phyloP scores from a whole-genome alignment of 2,329 filamentous ascomycete genomes.

The Hypoxylon sp. region DNA sequence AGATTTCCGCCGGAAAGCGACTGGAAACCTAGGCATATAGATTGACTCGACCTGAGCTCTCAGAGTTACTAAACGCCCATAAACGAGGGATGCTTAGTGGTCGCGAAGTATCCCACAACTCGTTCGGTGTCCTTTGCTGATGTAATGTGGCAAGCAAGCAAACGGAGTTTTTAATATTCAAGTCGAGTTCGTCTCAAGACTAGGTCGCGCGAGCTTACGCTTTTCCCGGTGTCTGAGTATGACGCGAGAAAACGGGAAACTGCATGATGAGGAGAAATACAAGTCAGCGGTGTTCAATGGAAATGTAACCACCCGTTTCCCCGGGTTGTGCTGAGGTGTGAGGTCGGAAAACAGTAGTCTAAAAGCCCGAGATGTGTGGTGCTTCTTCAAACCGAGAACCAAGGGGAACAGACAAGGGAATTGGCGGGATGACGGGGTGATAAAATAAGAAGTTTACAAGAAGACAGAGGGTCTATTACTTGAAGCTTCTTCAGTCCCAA shows the following conservation, averaged over 20 bases:
- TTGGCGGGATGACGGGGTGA: constrained; percentile 13
- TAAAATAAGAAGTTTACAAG: constrained; percentile 22
- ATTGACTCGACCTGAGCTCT: constrained; percentile 46
- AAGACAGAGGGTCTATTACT: constrained; percentile 18
- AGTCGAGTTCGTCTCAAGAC: too few species aligned
- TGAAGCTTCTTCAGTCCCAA: constrained; percentile 12
- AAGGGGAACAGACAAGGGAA: constrained; percentile 2
- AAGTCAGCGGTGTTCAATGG: constrained; percentile 51
- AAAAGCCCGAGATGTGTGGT: constrained; percentile 33
- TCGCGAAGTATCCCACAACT: constrained; percentile 24
- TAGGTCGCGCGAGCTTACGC: constrained; percentile 25
- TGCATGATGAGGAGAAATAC: constrained; percentile 52
- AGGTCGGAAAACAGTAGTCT: constrained; percentile 35
- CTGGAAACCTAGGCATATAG: constrained; percentile 73
- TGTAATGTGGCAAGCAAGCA: constrained; percentile 25
- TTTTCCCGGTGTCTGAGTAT: constrained; percentile 38
- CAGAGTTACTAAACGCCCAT: constrained; percentile 45
- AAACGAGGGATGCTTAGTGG: constrained; percentile 33
- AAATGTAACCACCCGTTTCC: constrained; percentile 46
- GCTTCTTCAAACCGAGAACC: constrained; percentile 10
- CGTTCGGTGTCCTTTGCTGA: constrained; percentile 22
- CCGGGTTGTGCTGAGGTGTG: constrained; percentile 37
- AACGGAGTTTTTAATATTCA: constrained; percentile 17
- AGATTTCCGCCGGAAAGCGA: constrained; percentile 71
- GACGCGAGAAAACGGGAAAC: constrained; percentile 50